A percentile compares a stretch with the other conserved stretches of the same genome.
Conservation (phyloP, 768 basidiomycete species). For the Suillus hirtellus region DNA sequence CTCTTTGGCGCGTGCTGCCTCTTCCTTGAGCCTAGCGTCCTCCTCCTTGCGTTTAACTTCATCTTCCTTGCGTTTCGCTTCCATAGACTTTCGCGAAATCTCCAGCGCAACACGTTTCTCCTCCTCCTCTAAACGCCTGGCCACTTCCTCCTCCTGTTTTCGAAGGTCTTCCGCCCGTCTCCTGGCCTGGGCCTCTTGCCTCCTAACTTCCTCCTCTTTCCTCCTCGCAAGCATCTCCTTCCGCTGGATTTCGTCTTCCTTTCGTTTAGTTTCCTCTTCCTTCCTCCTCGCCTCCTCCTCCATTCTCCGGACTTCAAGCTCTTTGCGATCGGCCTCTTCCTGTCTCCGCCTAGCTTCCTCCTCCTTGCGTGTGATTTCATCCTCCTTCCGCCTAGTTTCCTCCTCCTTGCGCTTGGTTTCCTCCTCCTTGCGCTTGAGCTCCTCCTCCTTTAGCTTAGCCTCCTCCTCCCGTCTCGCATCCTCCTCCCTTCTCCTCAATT, state of each 20-base stretch:
- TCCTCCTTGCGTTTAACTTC: slow-evolving; percentile 29
- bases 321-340: slow-evolving; percentile 25
- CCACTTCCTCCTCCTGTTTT: slow-evolving; percentile 26
- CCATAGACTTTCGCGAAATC: slow-evolving; percentile 24
- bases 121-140: slow-evolving; percentile 22
- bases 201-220: slow-evolving; percentile 29
- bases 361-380: slow-evolving; percentile 21
- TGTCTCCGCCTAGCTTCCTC: slow-evolving; percentile 28
- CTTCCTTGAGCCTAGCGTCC: slow-evolving; percentile 26
- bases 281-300: slow-evolving; percentile 26
- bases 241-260: slow-evolving; percentile 24
- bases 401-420: slow-evolving; percentile 26
- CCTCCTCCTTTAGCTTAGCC: slow-evolving; percentile 21
- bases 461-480: slow-evolving; percentile 34
- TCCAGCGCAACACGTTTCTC: slow-evolving; percentile 19
- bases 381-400: slow-evolving; percentile 32
- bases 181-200: slow-evolving; percentile 19
- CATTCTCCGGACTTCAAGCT: slow-evolving; percentile 24
- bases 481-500: slow-evolving; percentile 36
- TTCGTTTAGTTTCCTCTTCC: slow-evolving; percentile 24
- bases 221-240: slow-evolving; percentile 30
- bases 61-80: slow-evolving; percentile 25
- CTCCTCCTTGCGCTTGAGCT: slow-evolving; percentile 25
- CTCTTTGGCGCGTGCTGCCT: slow-evolving; percentile 28
- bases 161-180: slow-evolving; percentile 21